Conservation (phyloP, 2,329 filamentous ascomycete genomes). For the Tricladium varicosporioides region DNA sequence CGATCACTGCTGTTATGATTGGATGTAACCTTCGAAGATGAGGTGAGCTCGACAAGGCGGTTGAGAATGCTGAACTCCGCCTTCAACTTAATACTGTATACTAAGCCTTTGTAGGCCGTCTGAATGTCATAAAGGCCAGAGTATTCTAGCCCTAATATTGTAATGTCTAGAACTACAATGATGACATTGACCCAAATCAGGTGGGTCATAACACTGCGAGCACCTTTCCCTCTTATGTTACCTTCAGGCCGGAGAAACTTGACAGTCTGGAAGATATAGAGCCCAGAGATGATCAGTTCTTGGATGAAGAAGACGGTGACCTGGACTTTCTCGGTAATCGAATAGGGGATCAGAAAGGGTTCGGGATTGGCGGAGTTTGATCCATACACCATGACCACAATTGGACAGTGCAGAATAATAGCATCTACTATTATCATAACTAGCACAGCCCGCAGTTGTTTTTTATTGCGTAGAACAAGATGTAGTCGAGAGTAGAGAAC, state of each 20-base stretch:
- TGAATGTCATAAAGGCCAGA: background rate
- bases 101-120: background rate
- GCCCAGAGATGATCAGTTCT: background rate
- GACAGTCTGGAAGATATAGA: background rate
- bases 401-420: background rate
- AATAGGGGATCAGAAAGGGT: background rate
- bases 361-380: background rate
- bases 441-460: background rate
- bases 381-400: background rate
- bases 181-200: background rate
- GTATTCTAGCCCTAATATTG: background rate
- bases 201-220: background rate
- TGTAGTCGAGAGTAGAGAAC: background rate
- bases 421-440: background rate
- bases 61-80: background rate
- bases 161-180: background rate
- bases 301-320: background rate
- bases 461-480: background rate
- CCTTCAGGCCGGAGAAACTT: background rate
- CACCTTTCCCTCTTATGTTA: background rate
- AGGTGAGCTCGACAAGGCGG: background rate
- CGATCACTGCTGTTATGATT: too few species aligned
- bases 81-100: background rate
- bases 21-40: too few species aligned
- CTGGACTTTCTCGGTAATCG: background rate